These are phyloP conservation scores for Yarrowia sp. DNA, from an alignment of 805 yeast genomes.

Conservation along the genomic window DNA sequence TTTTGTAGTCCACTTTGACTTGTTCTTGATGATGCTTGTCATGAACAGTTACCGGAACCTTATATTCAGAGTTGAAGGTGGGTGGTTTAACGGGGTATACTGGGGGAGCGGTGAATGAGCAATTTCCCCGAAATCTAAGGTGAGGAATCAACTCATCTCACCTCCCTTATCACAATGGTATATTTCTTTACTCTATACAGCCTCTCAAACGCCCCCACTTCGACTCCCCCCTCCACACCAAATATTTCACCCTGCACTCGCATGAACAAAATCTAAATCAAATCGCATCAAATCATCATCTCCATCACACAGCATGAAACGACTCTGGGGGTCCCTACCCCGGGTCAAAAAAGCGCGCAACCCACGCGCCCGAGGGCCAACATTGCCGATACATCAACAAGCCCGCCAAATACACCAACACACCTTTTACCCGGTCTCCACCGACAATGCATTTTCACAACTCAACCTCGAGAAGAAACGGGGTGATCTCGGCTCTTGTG, in stretches of 20 bases:
- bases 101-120: too few relatives aligned
- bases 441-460: conserved; percentile 22
- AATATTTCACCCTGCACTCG: conserved; percentile 23
- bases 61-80: neutral
- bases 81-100: too few relatives aligned
- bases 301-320: conserved; percentile 28
- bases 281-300: conserved; percentile 10
- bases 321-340: conserved; percentile 34
- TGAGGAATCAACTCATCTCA: too few relatives aligned
- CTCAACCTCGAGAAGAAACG: neutral
- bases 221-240: neutral
- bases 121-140: too few relatives aligned
- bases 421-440: conserved; percentile 21
- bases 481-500: neutral
- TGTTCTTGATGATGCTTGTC: neutral
- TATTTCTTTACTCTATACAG: too few relatives aligned
- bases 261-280: conserved; percentile 34
- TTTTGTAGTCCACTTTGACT: neutral
- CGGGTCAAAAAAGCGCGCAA: conserved; percentile 14
- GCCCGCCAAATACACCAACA: conserved; percentile 23
- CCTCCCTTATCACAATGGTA: too few relatives aligned
- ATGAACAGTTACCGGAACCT: neutral
- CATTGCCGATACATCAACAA: neutral
- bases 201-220: neutral
- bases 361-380: neutral